Evolutionary conservation across 257 asterid species (phyloP).

Genomic region (Catharanthus roseus): DNA sequence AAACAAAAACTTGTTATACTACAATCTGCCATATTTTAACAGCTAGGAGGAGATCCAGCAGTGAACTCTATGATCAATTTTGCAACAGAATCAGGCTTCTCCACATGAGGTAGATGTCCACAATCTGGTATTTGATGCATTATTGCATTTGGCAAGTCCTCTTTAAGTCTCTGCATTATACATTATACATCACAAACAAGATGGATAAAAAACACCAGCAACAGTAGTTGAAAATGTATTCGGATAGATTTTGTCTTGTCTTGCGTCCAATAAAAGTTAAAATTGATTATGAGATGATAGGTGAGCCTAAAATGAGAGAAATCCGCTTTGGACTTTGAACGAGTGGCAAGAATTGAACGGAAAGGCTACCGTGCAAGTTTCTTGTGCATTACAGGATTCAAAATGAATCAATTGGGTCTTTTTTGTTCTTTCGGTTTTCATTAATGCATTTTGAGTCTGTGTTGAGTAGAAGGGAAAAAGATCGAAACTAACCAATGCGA

Average conservation of each 20-base stretch:
- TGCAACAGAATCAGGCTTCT: constrained; percentile 49
- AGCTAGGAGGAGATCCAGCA: constrained; percentile 13
- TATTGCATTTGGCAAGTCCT: constrained; percentile 51
- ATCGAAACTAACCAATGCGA: constrained; percentile 43
- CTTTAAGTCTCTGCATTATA: constrained; percentile 40
- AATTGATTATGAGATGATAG: no score
- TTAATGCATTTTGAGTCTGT: background rate
- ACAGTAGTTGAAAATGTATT: background rate
- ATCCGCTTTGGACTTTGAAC: no score
- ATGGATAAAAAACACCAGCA: background rate
- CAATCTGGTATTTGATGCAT: constrained; percentile 36
- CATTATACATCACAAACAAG: background rate
- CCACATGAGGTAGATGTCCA: constrained; percentile 81
- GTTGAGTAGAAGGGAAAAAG: background rate
- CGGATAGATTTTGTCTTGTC: no score
- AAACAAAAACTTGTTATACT: background rate
- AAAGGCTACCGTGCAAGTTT: background rate
- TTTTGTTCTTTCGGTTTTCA: no score
- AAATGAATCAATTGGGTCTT: background rate
- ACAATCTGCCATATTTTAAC: background rate
- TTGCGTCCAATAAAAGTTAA: no score
- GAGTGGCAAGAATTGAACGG: background rate
- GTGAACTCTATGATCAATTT: constrained; percentile 48
- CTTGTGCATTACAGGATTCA: background rate
- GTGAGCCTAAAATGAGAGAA: no score